A percentile compares a stretch with the other conserved stretches of the same genome.
phyloP scores from a whole-genome alignment of 352 stramenopile genomes.

The Phytopythium litorale region DNA sequence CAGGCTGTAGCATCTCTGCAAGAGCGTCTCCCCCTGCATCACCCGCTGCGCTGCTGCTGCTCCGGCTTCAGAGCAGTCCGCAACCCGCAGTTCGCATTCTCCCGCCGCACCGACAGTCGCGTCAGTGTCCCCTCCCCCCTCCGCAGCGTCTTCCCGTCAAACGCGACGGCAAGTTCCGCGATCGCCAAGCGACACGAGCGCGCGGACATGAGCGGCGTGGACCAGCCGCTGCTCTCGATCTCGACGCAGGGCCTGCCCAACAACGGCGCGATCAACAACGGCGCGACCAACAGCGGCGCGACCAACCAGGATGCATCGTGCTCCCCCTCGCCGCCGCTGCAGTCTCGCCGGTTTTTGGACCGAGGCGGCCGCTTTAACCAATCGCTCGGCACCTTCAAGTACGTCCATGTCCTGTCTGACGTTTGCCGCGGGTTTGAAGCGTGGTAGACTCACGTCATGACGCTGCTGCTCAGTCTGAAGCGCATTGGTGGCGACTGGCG shows the following conservation, averaged over 20 bases:
- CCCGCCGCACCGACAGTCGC: neutral
- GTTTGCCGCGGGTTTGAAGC: no score
- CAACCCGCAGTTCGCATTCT: neutral
- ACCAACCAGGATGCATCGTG: constrained; percentile 5
- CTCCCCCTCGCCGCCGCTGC: constrained; percentile 3
- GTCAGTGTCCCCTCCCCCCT: no score
- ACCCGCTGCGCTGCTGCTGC: neutral
- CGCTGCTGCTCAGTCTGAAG: constrained; percentile 32
- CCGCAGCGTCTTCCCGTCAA: neutral
- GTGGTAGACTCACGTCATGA: neutral
- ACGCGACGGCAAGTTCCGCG: no score
- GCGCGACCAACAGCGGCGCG: neutral
- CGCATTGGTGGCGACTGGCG: constrained; percentile 77
- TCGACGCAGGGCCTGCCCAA: constrained; percentile 2
- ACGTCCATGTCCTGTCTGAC: constrained; percentile 8
- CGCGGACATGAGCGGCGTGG: constrained; percentile 20
- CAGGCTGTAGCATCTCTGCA: neutral
- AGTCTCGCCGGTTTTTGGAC: constrained; percentile 53
- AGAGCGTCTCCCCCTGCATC: neutral
- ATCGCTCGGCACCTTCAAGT: constrained; percentile 72
- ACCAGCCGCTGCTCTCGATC: constrained; percentile 35
- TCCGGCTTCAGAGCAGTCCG: neutral
- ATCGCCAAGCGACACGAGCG: neutral
- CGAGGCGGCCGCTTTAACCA: constrained; percentile 62
- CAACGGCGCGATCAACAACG: constrained; percentile 2